Conservation (phyloP, 208 protist genomes). For the Leishmania lainsoni region DNA sequence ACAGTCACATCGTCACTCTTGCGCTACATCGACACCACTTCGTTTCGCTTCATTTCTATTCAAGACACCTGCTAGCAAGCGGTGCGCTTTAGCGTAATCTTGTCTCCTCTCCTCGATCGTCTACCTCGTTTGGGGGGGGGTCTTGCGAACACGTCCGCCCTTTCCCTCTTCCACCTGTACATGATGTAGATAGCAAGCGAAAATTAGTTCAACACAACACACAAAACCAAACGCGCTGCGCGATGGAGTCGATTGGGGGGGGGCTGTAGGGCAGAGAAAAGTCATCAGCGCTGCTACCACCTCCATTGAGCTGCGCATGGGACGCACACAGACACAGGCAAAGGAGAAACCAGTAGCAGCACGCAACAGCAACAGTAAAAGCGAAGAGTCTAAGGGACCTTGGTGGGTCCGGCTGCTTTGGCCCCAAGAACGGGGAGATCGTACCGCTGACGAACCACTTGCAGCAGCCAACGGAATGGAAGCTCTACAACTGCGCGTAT, state of each 20-base stretch:
- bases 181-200: neutral
- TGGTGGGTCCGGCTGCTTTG: neutral
- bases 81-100: neutral
- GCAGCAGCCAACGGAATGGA: neutral
- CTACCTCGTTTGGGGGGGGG: neutral
- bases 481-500: neutral
- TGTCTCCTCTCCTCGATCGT: neutral
- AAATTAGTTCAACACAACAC: neutral
- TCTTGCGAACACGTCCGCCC: neutral
- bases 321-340: neutral
- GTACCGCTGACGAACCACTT: neutral
- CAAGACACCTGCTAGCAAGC: neutral
- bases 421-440: neutral
- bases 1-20: neutral
- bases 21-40: neutral
- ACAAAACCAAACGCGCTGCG: neutral
- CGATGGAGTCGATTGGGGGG: neutral
- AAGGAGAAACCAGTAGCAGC: neutral
- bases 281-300: neutral
- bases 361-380: slow-evolving; percentile 1
- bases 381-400: neutral
- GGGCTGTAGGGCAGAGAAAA: neutral
- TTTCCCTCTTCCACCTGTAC: neutral
- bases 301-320: neutral
- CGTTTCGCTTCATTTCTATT: neutral